Evolutionary conservation across 352 stramenopile genomes (phyloP).

Genomic region (Bremia lactucae): DNA sequence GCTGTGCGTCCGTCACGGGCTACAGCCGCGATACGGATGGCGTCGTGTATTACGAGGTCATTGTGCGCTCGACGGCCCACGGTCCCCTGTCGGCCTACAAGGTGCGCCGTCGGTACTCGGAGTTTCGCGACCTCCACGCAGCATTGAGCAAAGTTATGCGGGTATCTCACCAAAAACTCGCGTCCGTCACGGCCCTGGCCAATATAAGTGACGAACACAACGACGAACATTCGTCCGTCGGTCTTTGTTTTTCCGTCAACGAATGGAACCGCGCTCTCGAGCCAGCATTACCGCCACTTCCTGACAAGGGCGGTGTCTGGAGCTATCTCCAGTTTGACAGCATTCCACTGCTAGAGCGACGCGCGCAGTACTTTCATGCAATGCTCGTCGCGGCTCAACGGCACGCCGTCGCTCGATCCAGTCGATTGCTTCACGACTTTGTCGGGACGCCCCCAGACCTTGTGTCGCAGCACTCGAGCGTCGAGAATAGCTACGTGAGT

Average conservation of each 20-base stretch:
- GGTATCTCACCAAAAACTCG: slow-evolving; percentile 17
- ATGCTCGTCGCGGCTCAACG: slow-evolving; percentile 52
- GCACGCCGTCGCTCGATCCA: slow-evolving; percentile 31
- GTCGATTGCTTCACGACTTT: slow-evolving; percentile 58
- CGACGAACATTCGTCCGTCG: slow-evolving; percentile 7
- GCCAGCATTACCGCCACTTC: slow-evolving; percentile 35
- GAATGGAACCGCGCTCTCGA: slow-evolving; percentile 12
- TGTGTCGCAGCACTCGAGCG: slow-evolving; percentile 39
- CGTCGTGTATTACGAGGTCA: slow-evolving; percentile 73
- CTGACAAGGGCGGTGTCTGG: slow-evolving; percentile 62
- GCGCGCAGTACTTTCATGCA: slow-evolving; percentile 51
- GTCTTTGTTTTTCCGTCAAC: slow-evolving; percentile 14
- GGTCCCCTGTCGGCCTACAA: slow-evolving; percentile 72
- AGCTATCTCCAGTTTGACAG: slow-evolving; percentile 62
- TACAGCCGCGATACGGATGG: slow-evolving; percentile 67
- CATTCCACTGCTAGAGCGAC: slow-evolving; percentile 44
- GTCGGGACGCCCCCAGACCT: slow-evolving; percentile 52
- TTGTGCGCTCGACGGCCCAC: slow-evolving; percentile 46
- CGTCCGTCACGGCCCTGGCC: slow-evolving; percentile 20
- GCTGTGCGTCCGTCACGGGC: slow-evolving; percentile 50
- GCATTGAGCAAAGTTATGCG: slow-evolving; percentile 49
- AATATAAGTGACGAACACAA: slow-evolving; percentile 21
- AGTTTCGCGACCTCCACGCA: slow-evolving; percentile 51
- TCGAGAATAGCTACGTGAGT: slow-evolving; percentile 67
- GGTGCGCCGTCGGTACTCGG: slow-evolving; percentile 62